These are phyloP conservation scores for Pseudoturritis turrita DNA, from an alignment of 345 rosid species.

Conservation along the genomic window DNA sequence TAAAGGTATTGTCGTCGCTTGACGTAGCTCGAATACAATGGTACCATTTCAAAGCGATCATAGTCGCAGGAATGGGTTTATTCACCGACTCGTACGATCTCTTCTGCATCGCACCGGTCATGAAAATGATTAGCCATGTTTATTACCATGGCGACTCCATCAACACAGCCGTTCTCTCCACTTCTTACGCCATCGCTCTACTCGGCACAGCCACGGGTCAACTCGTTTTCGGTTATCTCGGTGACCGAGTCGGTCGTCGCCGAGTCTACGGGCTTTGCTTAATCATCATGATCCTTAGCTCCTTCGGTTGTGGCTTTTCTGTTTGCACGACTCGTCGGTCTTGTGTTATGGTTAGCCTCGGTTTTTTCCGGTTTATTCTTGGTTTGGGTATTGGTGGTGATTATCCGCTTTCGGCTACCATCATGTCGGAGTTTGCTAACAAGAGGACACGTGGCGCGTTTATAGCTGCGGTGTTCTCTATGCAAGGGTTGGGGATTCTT, in stretches of 20 bases:
- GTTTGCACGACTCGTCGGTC: slow-evolving; percentile 42
- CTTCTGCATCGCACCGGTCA: slow-evolving; percentile 42
- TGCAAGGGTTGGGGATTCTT: slow-evolving; percentile 80
- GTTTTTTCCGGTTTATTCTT: slow-evolving; percentile 59
- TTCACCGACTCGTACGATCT: slow-evolving; percentile 53
- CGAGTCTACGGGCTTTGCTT: slow-evolving; percentile 57
- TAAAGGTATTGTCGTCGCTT: slow-evolving; percentile 28
- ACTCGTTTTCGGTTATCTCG: slow-evolving; percentile 53
- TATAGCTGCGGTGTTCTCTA: slow-evolving; percentile 65
- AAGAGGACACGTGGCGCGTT: slow-evolving; percentile 70
- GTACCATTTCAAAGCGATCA: slow-evolving; percentile 47
- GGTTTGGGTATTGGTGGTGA: slow-evolving; percentile 86
- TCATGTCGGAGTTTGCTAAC: slow-evolving; percentile 85
- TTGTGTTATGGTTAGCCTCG: slow-evolving; percentile 58
- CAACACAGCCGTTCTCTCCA: slow-evolving; percentile 27
- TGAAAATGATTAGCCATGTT: slow-evolving; percentile 45
- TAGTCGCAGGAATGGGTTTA: slow-evolving; percentile 50
- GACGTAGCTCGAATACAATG: slow-evolving; percentile 41
- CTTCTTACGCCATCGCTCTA: slow-evolving; percentile 43
- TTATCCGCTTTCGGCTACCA: slow-evolving; percentile 75
- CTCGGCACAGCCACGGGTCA: slow-evolving; percentile 65
- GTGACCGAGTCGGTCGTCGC: slow-evolving; percentile 64
- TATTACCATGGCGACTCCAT: slow-evolving; percentile 22
- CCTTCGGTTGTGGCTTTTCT: slow-evolving; percentile 67
- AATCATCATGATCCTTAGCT: slow-evolving; percentile 54